Percentiles rank a stretch among this genome's conserved stretches.
These are phyloP conservation scores for Asterionellopsis glacialis DNA, from an alignment of 108 stramenopile genomes.

Conservation along the genomic window DNA sequence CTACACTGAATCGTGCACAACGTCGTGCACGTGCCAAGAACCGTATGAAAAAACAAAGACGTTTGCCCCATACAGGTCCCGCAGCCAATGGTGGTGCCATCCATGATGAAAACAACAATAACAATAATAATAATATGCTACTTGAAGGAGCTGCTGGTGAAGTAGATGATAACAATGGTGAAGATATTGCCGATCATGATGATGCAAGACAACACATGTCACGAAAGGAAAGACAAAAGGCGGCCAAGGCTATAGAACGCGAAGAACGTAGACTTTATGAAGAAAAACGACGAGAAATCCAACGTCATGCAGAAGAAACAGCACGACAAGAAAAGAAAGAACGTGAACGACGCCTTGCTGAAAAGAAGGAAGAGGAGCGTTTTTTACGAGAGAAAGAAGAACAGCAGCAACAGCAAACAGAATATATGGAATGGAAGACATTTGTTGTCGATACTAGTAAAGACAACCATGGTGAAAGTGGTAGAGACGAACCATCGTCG, in stretches of 20 bases:
- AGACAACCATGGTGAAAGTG: background rate
- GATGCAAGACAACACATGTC: slow-evolving; percentile 15
- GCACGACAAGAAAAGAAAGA: slow-evolving; percentile 21
- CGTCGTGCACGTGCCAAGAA: slow-evolving; percentile 55
- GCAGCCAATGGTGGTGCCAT: background rate
- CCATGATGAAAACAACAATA: background rate
- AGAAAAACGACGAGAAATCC: slow-evolving; percentile 38
- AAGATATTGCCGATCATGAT: background rate
- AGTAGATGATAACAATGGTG: slow-evolving; percentile 10
- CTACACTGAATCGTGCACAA: slow-evolving; percentile 58
- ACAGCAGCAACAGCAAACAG: too few relatives aligned
- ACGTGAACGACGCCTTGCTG: slow-evolving; percentile 11
- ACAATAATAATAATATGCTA: slow-evolving; percentile 8
- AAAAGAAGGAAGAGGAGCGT: slow-evolving; percentile 14
- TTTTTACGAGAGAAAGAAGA: slow-evolving; percentile 15
- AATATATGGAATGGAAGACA: slow-evolving; percentile 8
- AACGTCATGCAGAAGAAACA: slow-evolving; percentile 23
- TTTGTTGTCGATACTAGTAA: slow-evolving; percentile 6
- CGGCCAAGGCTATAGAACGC: slow-evolving; percentile 54
- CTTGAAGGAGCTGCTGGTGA: too few relatives aligned
- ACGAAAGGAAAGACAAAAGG: slow-evolving; percentile 64
- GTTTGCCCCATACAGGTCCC: slow-evolving; percentile 7
- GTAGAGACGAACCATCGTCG: background rate
- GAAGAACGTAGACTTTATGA: slow-evolving; percentile 50
- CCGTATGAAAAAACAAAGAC: slow-evolving; percentile 59